Conservation (phyloP, 371 early-diverging fungal species). For the Circinella minor region DNA sequence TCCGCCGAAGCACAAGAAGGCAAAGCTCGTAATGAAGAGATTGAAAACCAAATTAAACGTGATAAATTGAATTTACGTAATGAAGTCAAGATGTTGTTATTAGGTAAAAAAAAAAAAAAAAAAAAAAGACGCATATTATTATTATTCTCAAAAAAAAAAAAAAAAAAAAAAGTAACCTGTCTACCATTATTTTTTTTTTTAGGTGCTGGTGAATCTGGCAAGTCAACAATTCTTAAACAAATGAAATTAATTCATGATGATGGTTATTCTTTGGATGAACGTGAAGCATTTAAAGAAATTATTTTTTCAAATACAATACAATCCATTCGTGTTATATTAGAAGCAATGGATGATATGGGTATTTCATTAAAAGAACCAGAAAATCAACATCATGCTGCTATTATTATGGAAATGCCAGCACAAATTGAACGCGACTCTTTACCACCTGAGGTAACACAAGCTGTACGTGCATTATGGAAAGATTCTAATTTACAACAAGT, state of each 20-base stretch:
- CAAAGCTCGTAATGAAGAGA: slow-evolving; percentile 80
- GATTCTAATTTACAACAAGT: slow-evolving; percentile 81
- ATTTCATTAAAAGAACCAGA: slow-evolving; percentile 65
- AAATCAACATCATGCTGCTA: slow-evolving; percentile 65
- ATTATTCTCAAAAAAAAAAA: too few relatives aligned
- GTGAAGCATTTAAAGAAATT: slow-evolving; percentile 89
- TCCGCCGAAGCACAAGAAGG: slow-evolving; percentile 82
- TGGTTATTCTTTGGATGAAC: slow-evolving; percentile 87
- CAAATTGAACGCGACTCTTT: slow-evolving; percentile 83
- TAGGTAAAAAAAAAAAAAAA: slow-evolving; percentile 70
- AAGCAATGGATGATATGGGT: slow-evolving; percentile 89
- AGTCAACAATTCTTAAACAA: slow-evolving; percentile 95
- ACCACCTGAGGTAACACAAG: slow-evolving; percentile 74
- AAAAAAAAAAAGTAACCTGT: slow-evolving; percentile 23
- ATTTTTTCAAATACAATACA: slow-evolving; percentile 95
- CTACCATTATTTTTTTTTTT: neutral
- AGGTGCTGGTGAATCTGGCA: slow-evolving; percentile 98
- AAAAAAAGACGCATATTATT: too few relatives aligned
- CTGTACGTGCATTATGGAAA: slow-evolving; percentile 79
- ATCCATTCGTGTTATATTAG: slow-evolving; percentile 92
- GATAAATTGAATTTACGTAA: slow-evolving; percentile 79
- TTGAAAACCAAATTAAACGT: slow-evolving; percentile 83
- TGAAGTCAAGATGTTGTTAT: slow-evolving; percentile 92
- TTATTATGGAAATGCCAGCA: slow-evolving; percentile 74
- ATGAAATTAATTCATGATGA: slow-evolving; percentile 96